Conservation (phyloP, 1,284 basidiomycete species). For the Fistulinella cinereoalba region DNA sequence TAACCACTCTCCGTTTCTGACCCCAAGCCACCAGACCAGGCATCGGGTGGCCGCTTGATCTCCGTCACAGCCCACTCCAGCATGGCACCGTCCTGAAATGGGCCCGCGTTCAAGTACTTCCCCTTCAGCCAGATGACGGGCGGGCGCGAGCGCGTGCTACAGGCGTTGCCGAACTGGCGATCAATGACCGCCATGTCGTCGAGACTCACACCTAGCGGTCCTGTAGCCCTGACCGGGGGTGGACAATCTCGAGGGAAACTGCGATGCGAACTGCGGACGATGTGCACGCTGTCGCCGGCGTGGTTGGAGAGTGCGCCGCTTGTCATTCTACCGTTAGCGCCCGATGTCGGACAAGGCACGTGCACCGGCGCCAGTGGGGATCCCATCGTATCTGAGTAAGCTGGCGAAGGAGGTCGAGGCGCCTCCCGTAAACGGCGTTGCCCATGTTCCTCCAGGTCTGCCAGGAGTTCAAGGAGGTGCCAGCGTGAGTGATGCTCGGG, state of each 20-base stretch:
- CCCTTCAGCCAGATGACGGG: constrained; percentile 94
- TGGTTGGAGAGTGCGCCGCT: no score
- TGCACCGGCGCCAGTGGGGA: constrained; percentile 36
- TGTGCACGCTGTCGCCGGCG: no score
- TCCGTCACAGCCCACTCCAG: constrained; percentile 81
- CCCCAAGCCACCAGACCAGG: constrained; percentile 66
- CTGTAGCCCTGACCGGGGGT: constrained; percentile 68
- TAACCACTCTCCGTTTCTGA: constrained; percentile 60
- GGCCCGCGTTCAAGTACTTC: constrained; percentile 94
- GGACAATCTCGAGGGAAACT: constrained; percentile 45
- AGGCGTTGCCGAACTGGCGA: no score
- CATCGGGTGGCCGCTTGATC: constrained; percentile 82
- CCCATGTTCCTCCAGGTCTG: constrained; percentile 89
- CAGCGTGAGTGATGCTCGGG: constrained; percentile 35
- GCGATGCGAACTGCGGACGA: constrained; percentile 28
- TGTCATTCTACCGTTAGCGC: constrained; percentile 45
- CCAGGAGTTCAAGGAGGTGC: constrained; percentile 88
- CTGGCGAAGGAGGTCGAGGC: constrained; percentile 19
- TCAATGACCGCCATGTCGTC: no score
- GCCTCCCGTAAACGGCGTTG: constrained; percentile 39
- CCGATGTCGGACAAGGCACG: constrained; percentile 27
- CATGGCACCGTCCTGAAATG: constrained; percentile 31
- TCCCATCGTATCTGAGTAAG: constrained; percentile 25
- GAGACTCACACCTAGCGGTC: constrained; percentile 61
- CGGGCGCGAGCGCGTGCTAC: constrained; percentile 43